Base-by-base conservation (phyloP, 768 basidiomycete genomes). In the Botryobasidium botryosum region DNA sequence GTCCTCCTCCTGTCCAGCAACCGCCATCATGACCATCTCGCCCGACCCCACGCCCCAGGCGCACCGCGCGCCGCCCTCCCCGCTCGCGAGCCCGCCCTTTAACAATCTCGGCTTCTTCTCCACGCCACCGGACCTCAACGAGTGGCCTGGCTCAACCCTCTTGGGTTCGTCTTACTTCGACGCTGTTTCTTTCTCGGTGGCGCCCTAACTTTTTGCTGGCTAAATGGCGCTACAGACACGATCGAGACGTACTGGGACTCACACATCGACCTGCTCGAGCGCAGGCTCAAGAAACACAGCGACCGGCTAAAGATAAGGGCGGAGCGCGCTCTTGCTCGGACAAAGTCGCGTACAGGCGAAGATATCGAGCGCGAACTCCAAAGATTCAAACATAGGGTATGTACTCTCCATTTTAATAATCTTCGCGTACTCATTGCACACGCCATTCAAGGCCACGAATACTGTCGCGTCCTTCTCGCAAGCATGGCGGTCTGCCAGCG, bases 171-270 rank as follows among this genome's bases (percentile, higher is more conserved):
- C 36, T 5, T 12, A 25, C 29, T 33, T n/a, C n/a, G 20, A 18
- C 29, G 25, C 25, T 27, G 23, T 15, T 18, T 6, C 29, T 43
- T n/a, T 43, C 40, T 5, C 20, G 13, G 21, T 6, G 8, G 15
- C 31, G 15, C 27, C 18, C 3, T 24, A 18, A 20, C 37, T 35
- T 37, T 27, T 26, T 31, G 27, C 31, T n/a, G 18, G 36, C n/a
- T n/a, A n/a, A n/a, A n/a, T n/a, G n/a, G n/a, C n/a, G n/a, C 21
- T 38, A 3, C 55, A 91, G 90, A 94, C 61, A 92, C 90, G 6
- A 67, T 90, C 59, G 90, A 94, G 62, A 94, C 90, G 0, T 94
- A 81, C 57, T 92, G 90, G 58, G 88, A 96, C 64, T 87, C 88
- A 1, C 79, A 83, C 6, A 46, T 65, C 12, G 64, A 66, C 50